Conservation (phyloP, 1,139 yeast species). For the Pichia sp. region DNA sequence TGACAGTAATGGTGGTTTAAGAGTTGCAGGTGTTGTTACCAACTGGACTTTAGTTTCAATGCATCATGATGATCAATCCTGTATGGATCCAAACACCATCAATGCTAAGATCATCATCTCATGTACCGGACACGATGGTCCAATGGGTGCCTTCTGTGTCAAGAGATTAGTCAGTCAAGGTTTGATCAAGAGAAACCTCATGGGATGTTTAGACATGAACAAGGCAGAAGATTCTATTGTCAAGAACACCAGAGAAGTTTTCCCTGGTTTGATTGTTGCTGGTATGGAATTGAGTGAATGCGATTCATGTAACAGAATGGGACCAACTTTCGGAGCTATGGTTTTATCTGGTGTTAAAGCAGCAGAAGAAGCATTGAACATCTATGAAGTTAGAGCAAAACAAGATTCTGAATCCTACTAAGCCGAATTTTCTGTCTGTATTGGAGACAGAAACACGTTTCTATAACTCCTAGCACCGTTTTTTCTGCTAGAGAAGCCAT, state of each 20-base stretch:
- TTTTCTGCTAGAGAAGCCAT: too few relatives aligned
- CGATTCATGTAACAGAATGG: constrained; percentile 80
- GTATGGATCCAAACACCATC: constrained; percentile 86
- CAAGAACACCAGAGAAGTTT: constrained; percentile 63
- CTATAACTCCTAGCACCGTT: too few relatives aligned
- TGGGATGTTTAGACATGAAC: constrained; percentile 82
- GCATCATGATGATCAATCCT: constrained; percentile 75
- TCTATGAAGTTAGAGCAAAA: constrained; percentile 47
- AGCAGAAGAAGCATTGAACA: constrained; percentile 37
- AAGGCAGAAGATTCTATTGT: constrained; percentile 77
- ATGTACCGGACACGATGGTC: constrained; percentile 82
- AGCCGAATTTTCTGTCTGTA: too few relatives aligned
- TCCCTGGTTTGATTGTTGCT: constrained; percentile 71
- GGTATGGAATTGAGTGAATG: constrained; percentile 84
- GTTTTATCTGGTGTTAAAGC: constrained; percentile 45
- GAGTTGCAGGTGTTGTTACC: constrained; percentile 79
- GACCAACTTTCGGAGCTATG: constrained; percentile 86
- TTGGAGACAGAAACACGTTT: too few relatives aligned
- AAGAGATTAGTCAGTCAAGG: constrained; percentile 48
- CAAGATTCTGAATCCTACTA: constrained; percentile 30
- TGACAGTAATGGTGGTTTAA: constrained; percentile 50
- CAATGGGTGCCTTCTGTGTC: constrained; percentile 81
- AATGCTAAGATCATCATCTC: constrained; percentile 70
- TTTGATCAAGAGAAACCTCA: constrained; percentile 54
- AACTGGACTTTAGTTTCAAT: constrained; percentile 79